Base-by-base conservation (phyloP, 345 rosid species). In the Balakata baccata region DNA sequence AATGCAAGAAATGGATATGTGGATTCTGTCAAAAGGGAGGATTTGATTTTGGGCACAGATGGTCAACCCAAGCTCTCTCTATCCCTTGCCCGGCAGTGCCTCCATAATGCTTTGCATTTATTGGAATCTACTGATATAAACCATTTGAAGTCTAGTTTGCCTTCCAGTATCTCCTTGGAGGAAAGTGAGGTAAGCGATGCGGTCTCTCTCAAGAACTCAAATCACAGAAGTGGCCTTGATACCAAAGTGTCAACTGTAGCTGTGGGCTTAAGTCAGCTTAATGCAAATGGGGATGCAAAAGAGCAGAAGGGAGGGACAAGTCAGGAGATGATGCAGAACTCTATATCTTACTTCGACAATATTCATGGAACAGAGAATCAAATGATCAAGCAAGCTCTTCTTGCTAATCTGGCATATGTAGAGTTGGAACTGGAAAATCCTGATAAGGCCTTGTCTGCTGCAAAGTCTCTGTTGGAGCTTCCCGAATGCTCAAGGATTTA, bases 401-500 rank as follows among this genome's bases (percentile, higher is more conserved):
- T 89, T 52, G 93, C 97, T 53, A 85, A 89, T 74, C 73, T 84
- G 81, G 97, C 99, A 22, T 96, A 79, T 61, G 89, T 91, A n/a
- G 97, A 96, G 69, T 75, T 96, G 85, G 97, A 91, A 81, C 78
- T 93, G 77, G 98, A 87, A 82, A 90, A 91, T 81, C 97, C 98
- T 37, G 57, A 84, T 66, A 89, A 83, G 82, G 97, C 95, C 57
- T 87, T 96, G 71, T 80, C 89, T 17, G 73, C 83, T 17, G 89
- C 97, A n/a, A 85, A 64, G 68, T 88, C 92, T 75, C 92, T 96
- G 53, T 81, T 96, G 79, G 89, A 89, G 74, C 81, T 87, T 74
- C 81, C 89, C 8, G 87, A 79, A 64, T 90, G 93, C 82, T 90
- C 94, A 1, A 91, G 83, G 80, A 85, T 92, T 65, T 93, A 87